Conservation (phyloP, 78 protist genomes). For the Acrasis kona region DNA sequence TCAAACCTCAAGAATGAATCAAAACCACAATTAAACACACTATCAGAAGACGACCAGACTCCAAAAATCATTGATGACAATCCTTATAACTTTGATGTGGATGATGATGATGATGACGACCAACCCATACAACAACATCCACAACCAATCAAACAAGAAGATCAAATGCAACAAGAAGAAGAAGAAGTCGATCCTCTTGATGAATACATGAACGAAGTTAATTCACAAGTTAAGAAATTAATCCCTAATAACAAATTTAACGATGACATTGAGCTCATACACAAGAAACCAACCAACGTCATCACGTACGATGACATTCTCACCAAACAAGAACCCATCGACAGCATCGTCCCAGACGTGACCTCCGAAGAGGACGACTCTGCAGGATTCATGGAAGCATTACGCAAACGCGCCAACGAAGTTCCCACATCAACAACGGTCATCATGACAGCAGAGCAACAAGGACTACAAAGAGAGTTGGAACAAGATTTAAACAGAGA, state of each 20-base stretch:
- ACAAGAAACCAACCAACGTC: neutral
- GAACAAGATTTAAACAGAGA: no score
- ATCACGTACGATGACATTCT: neutral
- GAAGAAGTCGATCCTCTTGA: constrained; percentile 71
- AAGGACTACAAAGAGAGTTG: no score
- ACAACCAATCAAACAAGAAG: neutral
- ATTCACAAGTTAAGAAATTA: neutral
- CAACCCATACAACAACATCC: neutral
- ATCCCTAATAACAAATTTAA: neutral
- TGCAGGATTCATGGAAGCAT: neutral
- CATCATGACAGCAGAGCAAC: neutral
- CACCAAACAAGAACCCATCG: neutral
- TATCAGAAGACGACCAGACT: neutral
- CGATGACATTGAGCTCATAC: neutral
- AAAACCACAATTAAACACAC: constrained; percentile 1
- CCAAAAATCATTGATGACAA: neutral
- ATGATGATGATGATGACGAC: neutral
- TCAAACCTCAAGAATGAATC: neutral
- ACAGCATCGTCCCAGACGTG: neutral
- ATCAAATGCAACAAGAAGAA: constrained; percentile 11
- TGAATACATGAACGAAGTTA: constrained; percentile 52
- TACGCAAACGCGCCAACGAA: constrained; percentile 16
- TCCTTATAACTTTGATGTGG: neutral
- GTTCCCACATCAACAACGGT: neutral
- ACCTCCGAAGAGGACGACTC: neutral